phyloP scores from a whole-genome alignment of 768 basidiomycete genomes.

The Trametes sanguinea region DNA sequence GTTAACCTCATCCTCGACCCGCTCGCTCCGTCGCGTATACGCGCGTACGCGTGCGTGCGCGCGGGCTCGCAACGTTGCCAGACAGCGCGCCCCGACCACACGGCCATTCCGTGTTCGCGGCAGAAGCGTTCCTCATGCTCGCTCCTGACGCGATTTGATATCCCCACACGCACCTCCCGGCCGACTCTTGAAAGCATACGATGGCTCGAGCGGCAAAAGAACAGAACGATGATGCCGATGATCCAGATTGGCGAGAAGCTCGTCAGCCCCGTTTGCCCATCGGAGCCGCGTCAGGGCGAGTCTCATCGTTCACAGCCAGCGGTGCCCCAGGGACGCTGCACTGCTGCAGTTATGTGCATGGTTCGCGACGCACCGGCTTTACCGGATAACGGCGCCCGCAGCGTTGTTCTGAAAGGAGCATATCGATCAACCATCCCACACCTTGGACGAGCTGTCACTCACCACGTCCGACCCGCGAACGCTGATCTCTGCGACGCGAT shows the following conservation, averaged over 20 bases:
- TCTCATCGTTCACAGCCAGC: neutral
- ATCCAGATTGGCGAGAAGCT: neutral
- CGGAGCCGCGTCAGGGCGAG: neutral
- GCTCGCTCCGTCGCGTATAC: too few species aligned
- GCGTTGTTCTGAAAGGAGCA: conserved; percentile 2
- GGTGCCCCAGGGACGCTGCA: neutral
- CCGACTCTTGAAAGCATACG: neutral
- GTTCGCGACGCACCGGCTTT: neutral
- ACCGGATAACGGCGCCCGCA: neutral
- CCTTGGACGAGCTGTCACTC: neutral
- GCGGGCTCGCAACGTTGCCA: neutral
- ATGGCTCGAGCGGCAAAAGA: neutral
- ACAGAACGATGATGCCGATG: neutral
- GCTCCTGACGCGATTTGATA: neutral
- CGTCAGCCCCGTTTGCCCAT: neutral
- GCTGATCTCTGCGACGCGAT: neutral
- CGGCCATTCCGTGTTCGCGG: conserved; percentile 3
- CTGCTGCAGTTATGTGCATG: neutral
- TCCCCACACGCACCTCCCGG: neutral
- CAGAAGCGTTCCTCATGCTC: neutral
- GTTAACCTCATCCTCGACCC: neutral
- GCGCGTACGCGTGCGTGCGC: too few species aligned
- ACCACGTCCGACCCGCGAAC: neutral
- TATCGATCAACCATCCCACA: neutral
- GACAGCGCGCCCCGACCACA: neutral